A percentile compares a stretch with the other conserved stretches of the same genome.
phyloP scores from a whole-genome alignment of 352 stramenopile species.

The Pythium aquatile region DNA sequence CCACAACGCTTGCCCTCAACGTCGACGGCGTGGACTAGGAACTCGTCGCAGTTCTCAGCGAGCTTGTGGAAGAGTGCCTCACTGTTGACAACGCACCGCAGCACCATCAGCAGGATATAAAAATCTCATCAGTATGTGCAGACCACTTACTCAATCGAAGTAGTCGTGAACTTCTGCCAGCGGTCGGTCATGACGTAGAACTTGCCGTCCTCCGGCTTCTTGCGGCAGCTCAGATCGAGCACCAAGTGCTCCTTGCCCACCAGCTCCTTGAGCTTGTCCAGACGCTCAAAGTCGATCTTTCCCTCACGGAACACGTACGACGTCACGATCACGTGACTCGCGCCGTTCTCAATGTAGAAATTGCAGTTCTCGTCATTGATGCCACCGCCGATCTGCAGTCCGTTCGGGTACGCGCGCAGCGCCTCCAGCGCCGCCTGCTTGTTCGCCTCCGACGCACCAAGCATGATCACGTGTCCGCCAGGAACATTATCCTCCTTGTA shows the following conservation, averaged over 20 bases:
- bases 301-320: slow-evolving; percentile 96
- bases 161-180: slow-evolving; percentile 97
- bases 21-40: slow-evolving; percentile 98
- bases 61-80: slow-evolving; percentile 88
- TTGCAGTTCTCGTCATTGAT: slow-evolving; percentile 93
- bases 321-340: slow-evolving; percentile 98
- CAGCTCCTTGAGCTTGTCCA: slow-evolving; percentile 63
- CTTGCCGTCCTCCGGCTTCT: slow-evolving; percentile 76
- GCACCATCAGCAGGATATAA: neutral
- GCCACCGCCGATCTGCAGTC: slow-evolving; percentile 94
- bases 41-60: slow-evolving; percentile 94
- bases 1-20: slow-evolving; percentile 96
- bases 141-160: slow-evolving; percentile 74
- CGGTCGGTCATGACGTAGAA: slow-evolving; percentile 97
- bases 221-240: slow-evolving; percentile 95
- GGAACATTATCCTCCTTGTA: slow-evolving; percentile 90
- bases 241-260: slow-evolving; percentile 87
- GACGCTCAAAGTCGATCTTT: slow-evolving; percentile 82
- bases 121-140: neutral
- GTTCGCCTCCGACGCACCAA: slow-evolving; percentile 92
- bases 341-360: slow-evolving; percentile 93
- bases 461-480: slow-evolving; percentile 98
- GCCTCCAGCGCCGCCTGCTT: slow-evolving; percentile 87
- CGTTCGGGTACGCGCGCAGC: slow-evolving; percentile 86
- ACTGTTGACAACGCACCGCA: slow-evolving; percentile 25